phyloP scores from a whole-genome alignment of 1,284 basidiomycete genomes.

The Earliella scabrosa region DNA sequence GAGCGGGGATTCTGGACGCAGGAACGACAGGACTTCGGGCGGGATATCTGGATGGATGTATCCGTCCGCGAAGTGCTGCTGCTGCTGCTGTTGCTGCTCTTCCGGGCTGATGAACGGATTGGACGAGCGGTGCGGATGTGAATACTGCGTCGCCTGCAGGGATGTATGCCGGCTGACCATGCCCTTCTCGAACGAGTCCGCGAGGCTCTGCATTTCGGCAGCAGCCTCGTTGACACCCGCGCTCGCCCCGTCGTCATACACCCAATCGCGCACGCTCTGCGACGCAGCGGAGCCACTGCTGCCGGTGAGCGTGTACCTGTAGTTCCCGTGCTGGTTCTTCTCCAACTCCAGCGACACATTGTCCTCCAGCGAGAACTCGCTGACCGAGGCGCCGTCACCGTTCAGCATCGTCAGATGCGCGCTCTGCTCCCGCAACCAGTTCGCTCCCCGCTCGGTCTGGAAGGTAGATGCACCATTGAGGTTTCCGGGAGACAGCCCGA shows the following conservation, averaged over 20 bases:
- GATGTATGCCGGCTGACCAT: constrained; percentile 53
- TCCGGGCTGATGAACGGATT: constrained; percentile 23
- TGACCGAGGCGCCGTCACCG: constrained; percentile 17
- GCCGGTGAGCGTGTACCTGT: constrained; percentile 74
- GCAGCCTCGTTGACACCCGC: constrained; percentile 36
- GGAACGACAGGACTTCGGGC: constrained; percentile 58
- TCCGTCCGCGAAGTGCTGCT: constrained; percentile 27
- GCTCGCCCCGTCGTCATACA: constrained; percentile 51
- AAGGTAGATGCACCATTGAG: constrained; percentile 47
- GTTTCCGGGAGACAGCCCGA: constrained; percentile 47
- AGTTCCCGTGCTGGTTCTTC: constrained; percentile 68
- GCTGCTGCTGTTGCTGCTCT: constrained; percentile 9
- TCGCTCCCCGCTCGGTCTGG: constrained; percentile 66
- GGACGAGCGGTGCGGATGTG: constrained; percentile 47
- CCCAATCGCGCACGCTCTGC: constrained; percentile 52
- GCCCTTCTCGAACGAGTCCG: constrained; percentile 22
- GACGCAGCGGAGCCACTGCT: constrained; percentile 50
- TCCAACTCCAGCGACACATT: constrained; percentile 58
- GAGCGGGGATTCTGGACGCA: constrained; percentile 40
- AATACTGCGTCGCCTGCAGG: constrained; percentile 63
- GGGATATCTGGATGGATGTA: constrained; percentile 47
- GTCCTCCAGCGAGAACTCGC: constrained; percentile 29
- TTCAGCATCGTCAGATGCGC: constrained; percentile 54
- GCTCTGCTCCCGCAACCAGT: constrained; percentile 86
- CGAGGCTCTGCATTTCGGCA: constrained; percentile 27